A percentile compares a stretch with the other conserved stretches of the same genome.
Evolutionary conservation across 2,329 filamentous ascomycete genomes (phyloP).

Genomic region (Eutypella sp.): DNA sequence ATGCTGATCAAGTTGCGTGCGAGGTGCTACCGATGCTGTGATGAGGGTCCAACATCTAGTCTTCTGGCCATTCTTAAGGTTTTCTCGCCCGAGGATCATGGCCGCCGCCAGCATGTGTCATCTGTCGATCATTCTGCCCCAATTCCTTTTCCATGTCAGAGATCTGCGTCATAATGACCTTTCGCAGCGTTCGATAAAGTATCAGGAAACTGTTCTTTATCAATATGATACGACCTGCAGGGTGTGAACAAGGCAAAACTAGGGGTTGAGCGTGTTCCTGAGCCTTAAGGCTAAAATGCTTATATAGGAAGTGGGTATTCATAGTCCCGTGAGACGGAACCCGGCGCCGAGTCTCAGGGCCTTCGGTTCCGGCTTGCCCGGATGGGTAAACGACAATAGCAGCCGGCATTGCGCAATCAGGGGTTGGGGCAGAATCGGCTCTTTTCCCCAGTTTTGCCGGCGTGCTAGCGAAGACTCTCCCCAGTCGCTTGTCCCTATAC

Average conservation of each 20-base stretch:
- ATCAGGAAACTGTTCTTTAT: neutral
- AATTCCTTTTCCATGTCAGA: neutral
- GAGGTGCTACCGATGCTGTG: neutral
- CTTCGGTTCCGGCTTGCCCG: neutral
- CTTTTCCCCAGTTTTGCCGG: neutral
- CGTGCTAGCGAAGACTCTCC: neutral
- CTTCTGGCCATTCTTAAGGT: neutral
- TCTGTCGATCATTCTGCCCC: neutral
- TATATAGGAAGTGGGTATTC: neutral
- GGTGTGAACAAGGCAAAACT: conserved; percentile 6
- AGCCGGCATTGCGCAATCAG: neutral
- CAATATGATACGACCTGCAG: neutral
- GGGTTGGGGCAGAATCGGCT: neutral
- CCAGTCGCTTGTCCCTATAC: neutral
- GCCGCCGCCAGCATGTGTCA: neutral
- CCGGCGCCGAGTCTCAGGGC: neutral
- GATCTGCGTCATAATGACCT: neutral
- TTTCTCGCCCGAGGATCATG: neutral
- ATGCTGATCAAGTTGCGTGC: too few species aligned
- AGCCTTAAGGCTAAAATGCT: conserved; percentile 10
- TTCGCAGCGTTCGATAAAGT: neutral
- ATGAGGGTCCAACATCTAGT: neutral
- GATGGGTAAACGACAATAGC: neutral
- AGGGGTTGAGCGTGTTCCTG: conserved; percentile 3
- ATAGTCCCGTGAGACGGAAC: neutral